Conservation (phyloP, 1,284 basidiomycete species). For the Wolfiporia cocos region DNA sequence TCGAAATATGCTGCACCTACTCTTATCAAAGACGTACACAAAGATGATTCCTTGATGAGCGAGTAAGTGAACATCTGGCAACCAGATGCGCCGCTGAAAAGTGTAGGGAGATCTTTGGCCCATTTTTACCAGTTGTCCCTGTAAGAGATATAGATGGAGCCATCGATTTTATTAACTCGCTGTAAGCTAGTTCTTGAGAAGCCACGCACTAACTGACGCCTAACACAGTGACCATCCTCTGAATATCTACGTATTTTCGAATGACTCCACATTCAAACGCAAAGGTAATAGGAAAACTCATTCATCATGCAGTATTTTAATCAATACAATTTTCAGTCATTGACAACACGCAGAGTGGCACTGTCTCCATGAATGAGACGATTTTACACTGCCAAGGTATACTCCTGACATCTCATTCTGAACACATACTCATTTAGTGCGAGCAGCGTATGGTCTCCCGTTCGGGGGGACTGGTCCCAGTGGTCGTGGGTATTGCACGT, state of each 20-base stretch:
- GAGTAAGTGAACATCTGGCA: no score
- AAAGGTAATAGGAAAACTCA: constrained; percentile 48
- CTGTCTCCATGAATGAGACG: constrained; percentile 53
- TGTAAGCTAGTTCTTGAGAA: no score
- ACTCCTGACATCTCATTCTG: background rate
- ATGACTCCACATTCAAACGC: constrained; percentile 46
- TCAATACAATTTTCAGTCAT: constrained; percentile 42
- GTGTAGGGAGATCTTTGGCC: constrained; percentile 27
- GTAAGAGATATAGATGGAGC: constrained; percentile 69
- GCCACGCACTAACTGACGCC: no score
- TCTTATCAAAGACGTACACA: constrained; percentile 51
- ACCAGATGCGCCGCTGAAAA: no score
- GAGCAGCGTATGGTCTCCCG: constrained; percentile 51
- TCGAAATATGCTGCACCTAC: constrained; percentile 60
- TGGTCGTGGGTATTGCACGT: constrained; percentile 45
- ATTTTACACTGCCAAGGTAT: constrained; percentile 47
- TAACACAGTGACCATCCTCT: constrained; percentile 61
- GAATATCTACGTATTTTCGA: constrained; percentile 68
- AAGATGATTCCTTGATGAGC: constrained; percentile 67
- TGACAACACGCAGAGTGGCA: constrained; percentile 58
- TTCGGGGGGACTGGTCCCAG: constrained; percentile 67
- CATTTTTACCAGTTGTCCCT: constrained; percentile 64
- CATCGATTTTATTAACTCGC: constrained; percentile 58
- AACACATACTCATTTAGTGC: background rate
- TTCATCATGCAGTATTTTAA: no score